These are phyloP conservation scores for Claviceps pusilla DNA, from an alignment of 2,329 filamentous ascomycete genomes.

Conservation along the genomic window DNA sequence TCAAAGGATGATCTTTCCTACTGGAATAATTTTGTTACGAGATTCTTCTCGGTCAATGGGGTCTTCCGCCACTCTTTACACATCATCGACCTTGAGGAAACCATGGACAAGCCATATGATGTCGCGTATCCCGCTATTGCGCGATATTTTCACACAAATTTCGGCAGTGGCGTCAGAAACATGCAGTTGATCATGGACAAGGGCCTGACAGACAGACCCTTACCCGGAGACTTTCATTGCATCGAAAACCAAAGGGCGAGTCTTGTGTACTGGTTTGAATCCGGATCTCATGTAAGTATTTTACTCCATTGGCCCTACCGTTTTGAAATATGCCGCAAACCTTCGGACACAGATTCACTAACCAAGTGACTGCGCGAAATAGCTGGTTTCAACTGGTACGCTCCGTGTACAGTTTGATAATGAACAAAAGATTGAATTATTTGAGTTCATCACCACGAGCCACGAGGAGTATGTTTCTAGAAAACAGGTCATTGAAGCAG, in stretches of 20 bases:
- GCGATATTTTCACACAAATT: slow-evolving; percentile 81
- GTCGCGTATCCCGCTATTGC: slow-evolving; percentile 69
- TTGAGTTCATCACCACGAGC: slow-evolving; percentile 63
- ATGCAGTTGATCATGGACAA: slow-evolving; percentile 78
- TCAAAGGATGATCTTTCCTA: slow-evolving; percentile 54
- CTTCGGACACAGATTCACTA: not conserved
- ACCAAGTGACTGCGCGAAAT: not conserved
- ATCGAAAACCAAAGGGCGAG: slow-evolving; percentile 65
- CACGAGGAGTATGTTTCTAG: slow-evolving; percentile 78
- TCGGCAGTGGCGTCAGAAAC: slow-evolving; percentile 68
- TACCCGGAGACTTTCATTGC: slow-evolving; percentile 51
- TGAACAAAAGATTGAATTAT: slow-evolving; percentile 65
- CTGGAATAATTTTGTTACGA: slow-evolving; percentile 66
- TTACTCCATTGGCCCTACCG: not conserved
- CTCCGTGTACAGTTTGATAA: slow-evolving; percentile 67
- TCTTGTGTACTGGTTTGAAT: slow-evolving; percentile 80
- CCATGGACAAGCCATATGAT: slow-evolving; percentile 66
- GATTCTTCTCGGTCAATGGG: slow-evolving; percentile 66
- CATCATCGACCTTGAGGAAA: slow-evolving; percentile 39
- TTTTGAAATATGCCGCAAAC: no score
- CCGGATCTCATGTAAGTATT: slow-evolving; percentile 58
- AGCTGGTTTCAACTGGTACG: slow-evolving; percentile 65
- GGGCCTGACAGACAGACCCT: slow-evolving; percentile 35
- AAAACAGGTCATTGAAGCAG: slow-evolving; percentile 44
- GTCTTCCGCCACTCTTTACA: slow-evolving; percentile 61